Evolutionary conservation across 2,329 filamentous ascomycete genomes (phyloP).

Genomic region (Chaetomium sp.): DNA sequence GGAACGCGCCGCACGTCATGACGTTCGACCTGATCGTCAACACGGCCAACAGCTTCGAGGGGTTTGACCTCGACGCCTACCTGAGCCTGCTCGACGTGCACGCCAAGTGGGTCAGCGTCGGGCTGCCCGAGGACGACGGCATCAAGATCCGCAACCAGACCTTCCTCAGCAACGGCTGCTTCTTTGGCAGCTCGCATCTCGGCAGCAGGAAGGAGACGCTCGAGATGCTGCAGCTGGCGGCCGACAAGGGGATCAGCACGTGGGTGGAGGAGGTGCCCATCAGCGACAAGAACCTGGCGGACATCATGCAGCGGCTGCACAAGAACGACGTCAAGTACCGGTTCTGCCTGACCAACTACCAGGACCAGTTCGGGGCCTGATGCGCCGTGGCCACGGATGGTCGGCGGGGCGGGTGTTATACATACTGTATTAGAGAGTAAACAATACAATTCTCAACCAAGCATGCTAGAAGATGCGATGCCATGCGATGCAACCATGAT

Average conservation of each 20-base stretch:
- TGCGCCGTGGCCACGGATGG: not conserved
- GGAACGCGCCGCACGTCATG: constrained; percentile 59
- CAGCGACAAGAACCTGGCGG: constrained; percentile 67
- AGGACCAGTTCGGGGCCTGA: constrained; percentile 64
- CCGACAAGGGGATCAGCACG: constrained; percentile 67
- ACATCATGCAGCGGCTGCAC: constrained; percentile 68
- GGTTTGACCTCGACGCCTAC: constrained; percentile 71
- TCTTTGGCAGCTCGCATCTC: constrained; percentile 71
- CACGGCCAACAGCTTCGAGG: constrained; percentile 68
- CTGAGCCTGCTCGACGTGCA: constrained; percentile 79
- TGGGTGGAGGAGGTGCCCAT: constrained; percentile 77
- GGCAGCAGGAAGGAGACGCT: constrained; percentile 71
- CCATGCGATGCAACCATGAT: not conserved
- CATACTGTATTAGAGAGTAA: constrained; percentile 6
- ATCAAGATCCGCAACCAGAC: constrained; percentile 72
- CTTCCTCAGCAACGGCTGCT: constrained; percentile 73
- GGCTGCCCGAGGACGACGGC: constrained; percentile 75
- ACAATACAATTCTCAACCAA: not conserved
- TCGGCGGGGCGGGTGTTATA: not conserved
- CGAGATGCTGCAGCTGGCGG: constrained; percentile 71
- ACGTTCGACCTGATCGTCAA: constrained; percentile 78
- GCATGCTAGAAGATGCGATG: not conserved
- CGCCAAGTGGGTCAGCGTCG: constrained; percentile 77
- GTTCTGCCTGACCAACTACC: constrained; percentile 72
- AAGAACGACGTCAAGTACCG: constrained; percentile 74